Conservation (phyloP, 257 asterid species). For the Nicotiana sylvestris region DNA sequence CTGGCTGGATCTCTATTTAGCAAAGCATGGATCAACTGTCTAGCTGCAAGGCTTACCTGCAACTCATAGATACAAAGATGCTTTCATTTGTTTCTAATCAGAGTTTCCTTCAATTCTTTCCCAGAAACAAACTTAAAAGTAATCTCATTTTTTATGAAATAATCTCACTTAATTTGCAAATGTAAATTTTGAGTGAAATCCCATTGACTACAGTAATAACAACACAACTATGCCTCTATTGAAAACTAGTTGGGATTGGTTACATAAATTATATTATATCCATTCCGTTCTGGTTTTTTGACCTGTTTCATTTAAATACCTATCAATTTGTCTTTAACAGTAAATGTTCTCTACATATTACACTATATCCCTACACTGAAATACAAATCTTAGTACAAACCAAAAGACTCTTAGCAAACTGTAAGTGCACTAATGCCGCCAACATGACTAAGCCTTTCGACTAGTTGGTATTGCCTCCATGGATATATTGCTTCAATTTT, state of each 20-base stretch:
- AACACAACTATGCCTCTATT: not conserved
- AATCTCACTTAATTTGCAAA: not conserved
- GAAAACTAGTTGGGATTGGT: not conserved
- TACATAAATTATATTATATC: not conserved
- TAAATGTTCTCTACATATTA: not conserved
- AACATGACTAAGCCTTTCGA: no score
- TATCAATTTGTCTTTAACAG: not conserved
- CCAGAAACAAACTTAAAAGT: not conserved
- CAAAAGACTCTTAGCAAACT: not conserved
- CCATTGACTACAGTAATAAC: not conserved
- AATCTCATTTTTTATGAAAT: not conserved
- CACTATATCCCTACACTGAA: not conserved
- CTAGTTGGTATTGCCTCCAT: no score
- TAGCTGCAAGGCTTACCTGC: conserved; percentile 72
- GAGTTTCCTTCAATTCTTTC: not conserved
- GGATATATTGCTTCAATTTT: no score
- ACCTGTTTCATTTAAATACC: not conserved
- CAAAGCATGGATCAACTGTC: conserved; percentile 76
- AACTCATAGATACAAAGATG: conserved; percentile 13
- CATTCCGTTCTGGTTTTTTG: not conserved
- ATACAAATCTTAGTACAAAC: not conserved
- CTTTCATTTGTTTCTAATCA: not conserved
- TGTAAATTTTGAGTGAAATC: not conserved
- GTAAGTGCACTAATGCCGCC: not conserved
- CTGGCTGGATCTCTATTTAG: conserved; percentile 70